These are phyloP conservation scores for Metschnikowia picachoensis DNA, from an alignment of 805 yeast genomes.

Conservation along the genomic window DNA sequence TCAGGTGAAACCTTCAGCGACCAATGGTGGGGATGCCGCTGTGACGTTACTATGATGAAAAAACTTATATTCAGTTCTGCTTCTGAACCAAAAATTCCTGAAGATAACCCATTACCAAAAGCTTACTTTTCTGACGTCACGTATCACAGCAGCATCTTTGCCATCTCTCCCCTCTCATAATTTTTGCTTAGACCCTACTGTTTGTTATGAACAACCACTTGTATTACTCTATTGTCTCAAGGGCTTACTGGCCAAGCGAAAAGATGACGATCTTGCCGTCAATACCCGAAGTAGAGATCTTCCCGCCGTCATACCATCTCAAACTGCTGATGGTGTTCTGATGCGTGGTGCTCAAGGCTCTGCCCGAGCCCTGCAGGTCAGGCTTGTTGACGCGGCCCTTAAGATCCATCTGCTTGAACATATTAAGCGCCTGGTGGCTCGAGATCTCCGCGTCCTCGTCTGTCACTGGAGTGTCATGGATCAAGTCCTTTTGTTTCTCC, in stretches of 20 bases:
- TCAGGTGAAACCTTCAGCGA: slow-evolving; percentile 15
- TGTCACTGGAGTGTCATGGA: slow-evolving; percentile 43
- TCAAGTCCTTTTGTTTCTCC: slow-evolving; percentile 47
- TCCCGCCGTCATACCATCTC: slow-evolving; percentile 43
- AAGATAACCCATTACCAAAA: slow-evolving; percentile 75
- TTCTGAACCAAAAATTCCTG: slow-evolving; percentile 76
- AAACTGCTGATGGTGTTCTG: slow-evolving; percentile 83
- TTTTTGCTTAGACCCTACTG: too few relatives aligned
- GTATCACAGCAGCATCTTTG: slow-evolving; percentile 5
- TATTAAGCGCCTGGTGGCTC: slow-evolving; percentile 78
- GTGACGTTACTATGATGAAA: slow-evolving; percentile 52
- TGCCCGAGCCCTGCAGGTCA: slow-evolving; percentile 24
- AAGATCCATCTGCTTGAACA: slow-evolving; percentile 93
- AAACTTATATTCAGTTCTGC: slow-evolving; percentile 84
- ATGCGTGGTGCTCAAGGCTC: slow-evolving; percentile 69
- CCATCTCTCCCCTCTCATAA: neutral
- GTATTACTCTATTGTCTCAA: neutral
- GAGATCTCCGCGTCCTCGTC: slow-evolving; percentile 54
- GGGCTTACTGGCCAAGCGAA: slow-evolving; percentile 12
- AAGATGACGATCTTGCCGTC: slow-evolving; percentile 92
- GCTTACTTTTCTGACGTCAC: slow-evolving; percentile 41
- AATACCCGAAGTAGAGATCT: slow-evolving; percentile 68
- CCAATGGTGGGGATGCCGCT: slow-evolving; percentile 11
- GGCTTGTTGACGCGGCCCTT: slow-evolving; percentile 71
- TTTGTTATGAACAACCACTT: too few relatives aligned